Base-by-base conservation (phyloP, 1,284 basidiomycete species). In the Leccinum fallax region DNA sequence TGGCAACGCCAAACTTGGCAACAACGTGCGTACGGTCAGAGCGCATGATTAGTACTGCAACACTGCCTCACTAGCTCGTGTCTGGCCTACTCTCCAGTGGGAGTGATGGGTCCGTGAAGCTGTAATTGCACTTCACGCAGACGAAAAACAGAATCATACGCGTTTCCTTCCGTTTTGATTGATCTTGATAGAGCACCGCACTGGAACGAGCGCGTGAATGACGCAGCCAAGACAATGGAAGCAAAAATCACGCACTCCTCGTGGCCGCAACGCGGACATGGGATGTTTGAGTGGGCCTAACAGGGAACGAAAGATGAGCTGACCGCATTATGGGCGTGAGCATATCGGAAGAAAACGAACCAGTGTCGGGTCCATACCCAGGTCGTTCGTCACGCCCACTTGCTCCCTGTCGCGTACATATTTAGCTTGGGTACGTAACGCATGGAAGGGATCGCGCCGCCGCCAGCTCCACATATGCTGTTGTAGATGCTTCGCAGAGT, bases 81-180 rank as follows among this genome's bases (percentile, higher is more conserved):
- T 74, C 72, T 38, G 72, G 72, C 55, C 70, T 70, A 53, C 63
- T 70, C 30, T 74, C 72, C 24, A 55, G 60, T 1, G 75, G 74
- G 10, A 90, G 69, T 28, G 80, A 81, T 21, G 92, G 88, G 74
- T 95, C 94, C 61, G 84, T 82, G 77, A 91, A 95, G 63, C 81
- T 84, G 64, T 90, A 79, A 68, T 90, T 89, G 76, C 93, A 97
- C 72, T 89, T 88, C n/a, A 87, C 86, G 74, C 95, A 97, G 53
- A 94, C 92, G 75, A 90, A 97, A 80, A 97, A 97, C 2, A 97
- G 83, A 48, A 93, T 94, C 95, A 95, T 95, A 3, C 90, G 84
- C 1, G 91, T 97, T 70, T 95, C 93, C 69, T 92, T 93, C 58
- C 95, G 88, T 74, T 95, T 95, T 15, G 93, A 96, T 76, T 97